phyloP scores from a whole-genome alignment of 208 protist genomes.

The Balamuthia mandrillaris region DNA sequence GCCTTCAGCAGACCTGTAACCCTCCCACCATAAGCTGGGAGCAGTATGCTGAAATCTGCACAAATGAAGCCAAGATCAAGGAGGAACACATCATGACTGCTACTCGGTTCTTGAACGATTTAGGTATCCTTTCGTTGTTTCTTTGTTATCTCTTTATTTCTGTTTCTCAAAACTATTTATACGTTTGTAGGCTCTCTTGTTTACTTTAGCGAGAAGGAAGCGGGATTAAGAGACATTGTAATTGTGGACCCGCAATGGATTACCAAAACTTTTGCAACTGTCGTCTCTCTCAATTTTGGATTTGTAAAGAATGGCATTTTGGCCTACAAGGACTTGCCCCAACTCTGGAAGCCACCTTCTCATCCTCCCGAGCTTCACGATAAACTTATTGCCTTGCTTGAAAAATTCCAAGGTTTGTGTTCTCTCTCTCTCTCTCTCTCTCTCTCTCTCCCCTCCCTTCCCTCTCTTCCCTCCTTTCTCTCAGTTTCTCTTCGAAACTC shows the following conservation, averaged over 20 bases:
- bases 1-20: constrained; percentile 22
- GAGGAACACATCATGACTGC: background rate
- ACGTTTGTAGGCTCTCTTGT: constrained; percentile 25
- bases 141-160: background rate
- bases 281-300: constrained; percentile 36
- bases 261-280: constrained; percentile 39
- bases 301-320: constrained; percentile 37
- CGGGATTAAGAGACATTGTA: background rate
- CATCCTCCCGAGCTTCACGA: constrained; percentile 3
- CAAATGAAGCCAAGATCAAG: constrained; percentile 2
- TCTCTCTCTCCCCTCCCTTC: too few species aligned
- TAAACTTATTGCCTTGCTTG: constrained; percentile 15
- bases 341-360: constrained; percentile 40
- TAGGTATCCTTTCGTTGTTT: background rate
- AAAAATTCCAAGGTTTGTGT: constrained; percentile 42
- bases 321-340: constrained; percentile 4
- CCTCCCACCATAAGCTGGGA: background rate
- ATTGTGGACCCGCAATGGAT: constrained; percentile 41
- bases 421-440: too few species aligned
- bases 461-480: too few species aligned
- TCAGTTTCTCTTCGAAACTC: too few species aligned
- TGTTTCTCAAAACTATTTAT: too few species aligned
- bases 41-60: background rate
- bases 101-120: constrained; percentile 24
- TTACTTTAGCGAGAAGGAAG: constrained; percentile 34